phyloP scores from a whole-genome alignment of 495 filamentous ascomycete genomes.

The Annulohypoxylon maeteangense region DNA sequence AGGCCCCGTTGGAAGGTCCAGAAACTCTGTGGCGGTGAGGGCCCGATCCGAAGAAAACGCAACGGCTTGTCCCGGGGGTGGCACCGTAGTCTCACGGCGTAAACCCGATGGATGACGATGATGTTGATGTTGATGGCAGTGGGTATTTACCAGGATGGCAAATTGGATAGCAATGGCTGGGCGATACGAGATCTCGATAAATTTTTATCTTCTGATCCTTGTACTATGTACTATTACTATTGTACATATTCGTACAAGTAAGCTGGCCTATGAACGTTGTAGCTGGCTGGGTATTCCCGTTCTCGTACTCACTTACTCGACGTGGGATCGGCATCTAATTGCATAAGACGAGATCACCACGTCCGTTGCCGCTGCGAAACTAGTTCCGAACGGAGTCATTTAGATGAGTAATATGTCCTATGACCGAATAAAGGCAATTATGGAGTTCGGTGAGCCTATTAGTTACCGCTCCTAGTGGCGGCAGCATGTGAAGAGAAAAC shows the following conservation, averaged over 20 bases:
- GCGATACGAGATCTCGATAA: slow-evolving; percentile 23
- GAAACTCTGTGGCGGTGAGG: slow-evolving; percentile 32
- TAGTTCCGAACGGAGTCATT: slow-evolving; percentile 34
- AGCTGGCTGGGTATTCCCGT: slow-evolving; percentile 39
- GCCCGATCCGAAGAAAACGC: slow-evolving; percentile 19
- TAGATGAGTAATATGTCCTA: neutral
- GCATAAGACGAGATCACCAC: slow-evolving; percentile 18
- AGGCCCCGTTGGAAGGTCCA: neutral
- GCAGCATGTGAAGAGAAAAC: neutral
- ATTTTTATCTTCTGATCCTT: slow-evolving; percentile 10
- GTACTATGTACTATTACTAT: too few species aligned
- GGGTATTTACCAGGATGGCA: neutral
- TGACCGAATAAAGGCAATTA: neutral
- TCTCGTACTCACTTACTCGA: slow-evolving; percentile 13
- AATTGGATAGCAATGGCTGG: neutral
- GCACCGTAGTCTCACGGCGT: slow-evolving; percentile 7
- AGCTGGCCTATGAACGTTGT: neutral
- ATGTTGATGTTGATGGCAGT: neutral
- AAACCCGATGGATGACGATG: slow-evolving; percentile 32
- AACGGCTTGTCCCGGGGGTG: slow-evolving; percentile 5
- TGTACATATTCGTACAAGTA: neutral
- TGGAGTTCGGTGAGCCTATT: neutral
- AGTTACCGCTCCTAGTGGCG: neutral
- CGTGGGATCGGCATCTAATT: slow-evolving; percentile 36
- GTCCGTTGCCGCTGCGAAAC: slow-evolving; percentile 45